phyloP scores from a whole-genome alignment of 352 stramenopile genomes.

The Globisporangium mamillatum region DNA sequence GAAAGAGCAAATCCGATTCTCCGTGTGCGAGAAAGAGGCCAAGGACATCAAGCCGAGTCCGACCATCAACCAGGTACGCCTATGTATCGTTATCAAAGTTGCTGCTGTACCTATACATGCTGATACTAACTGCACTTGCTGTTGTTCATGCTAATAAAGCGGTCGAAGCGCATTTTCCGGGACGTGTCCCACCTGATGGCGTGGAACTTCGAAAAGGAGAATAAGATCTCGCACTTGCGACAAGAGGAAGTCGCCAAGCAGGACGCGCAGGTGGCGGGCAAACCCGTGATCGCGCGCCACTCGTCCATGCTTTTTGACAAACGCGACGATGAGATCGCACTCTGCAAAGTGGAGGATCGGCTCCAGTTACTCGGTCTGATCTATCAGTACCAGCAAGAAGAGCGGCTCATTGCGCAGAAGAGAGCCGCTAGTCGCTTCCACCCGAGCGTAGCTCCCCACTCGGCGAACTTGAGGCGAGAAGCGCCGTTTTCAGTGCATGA shows the following conservation, averaged over 20 bases:
- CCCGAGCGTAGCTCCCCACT: slow-evolving; percentile 52
- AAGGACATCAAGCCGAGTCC: slow-evolving; percentile 29
- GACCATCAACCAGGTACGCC: slow-evolving; percentile 53
- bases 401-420: slow-evolving; percentile 28
- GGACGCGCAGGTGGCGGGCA: slow-evolving; percentile 26
- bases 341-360: slow-evolving; percentile 66
- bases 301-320: slow-evolving; percentile 33
- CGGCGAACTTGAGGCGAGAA: slow-evolving; percentile 36
- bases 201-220: slow-evolving; percentile 61
- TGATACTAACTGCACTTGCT: neutral
- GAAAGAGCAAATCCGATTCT: slow-evolving; percentile 44
- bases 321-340: slow-evolving; percentile 47
- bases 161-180: slow-evolving; percentile 55
- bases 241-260: slow-evolving; percentile 31
- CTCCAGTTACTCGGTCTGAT: slow-evolving; percentile 66
- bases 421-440: slow-evolving; percentile 17
- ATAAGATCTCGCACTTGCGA: slow-evolving; percentile 45
- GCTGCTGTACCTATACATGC: neutral
- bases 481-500: slow-evolving; percentile 34
- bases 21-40: slow-evolving; percentile 30
- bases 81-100: neutral
- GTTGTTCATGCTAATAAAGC: slow-evolving; percentile 20
- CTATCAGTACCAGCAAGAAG: slow-evolving; percentile 68
- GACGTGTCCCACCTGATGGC: slow-evolving; percentile 59
- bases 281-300: slow-evolving; percentile 31